phyloP scores from a whole-genome alignment of 78 protist genomes.

The Dictyostelium firmibasis region DNA sequence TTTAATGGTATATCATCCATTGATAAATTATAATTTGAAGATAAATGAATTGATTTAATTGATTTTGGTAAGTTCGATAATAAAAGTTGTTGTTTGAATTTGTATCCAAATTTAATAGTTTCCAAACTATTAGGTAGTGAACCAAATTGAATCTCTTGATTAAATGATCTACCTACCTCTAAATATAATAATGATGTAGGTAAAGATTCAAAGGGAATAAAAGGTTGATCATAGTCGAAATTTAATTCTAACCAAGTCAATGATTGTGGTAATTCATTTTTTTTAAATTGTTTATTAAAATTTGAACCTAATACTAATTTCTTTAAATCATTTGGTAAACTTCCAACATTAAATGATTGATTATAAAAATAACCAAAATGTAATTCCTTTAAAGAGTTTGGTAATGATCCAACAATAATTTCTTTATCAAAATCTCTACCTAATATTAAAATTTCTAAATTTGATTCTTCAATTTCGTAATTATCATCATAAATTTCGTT shows the following conservation, averaged over 20 bases:
- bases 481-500: background rate
- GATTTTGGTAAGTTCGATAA: background rate
- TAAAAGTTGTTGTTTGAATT: background rate
- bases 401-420: background rate
- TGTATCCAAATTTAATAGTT: background rate
- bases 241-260: background rate
- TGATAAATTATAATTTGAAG: background rate
- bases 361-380: background rate
- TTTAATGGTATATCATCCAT: background rate
- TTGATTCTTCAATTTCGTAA: background rate
- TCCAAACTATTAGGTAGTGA: background rate
- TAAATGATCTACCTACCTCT: background rate
- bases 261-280: background rate
- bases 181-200: background rate
- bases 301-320: background rate
- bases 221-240: background rate
- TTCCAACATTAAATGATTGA: background rate
- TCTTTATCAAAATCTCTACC: background rate
- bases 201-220: background rate
- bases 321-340: background rate
- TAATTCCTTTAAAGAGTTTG: background rate
- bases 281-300: background rate
- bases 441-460: background rate
- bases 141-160: background rate
- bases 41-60: background rate